These are phyloP conservation scores for Trametes punicea DNA, from an alignment of 768 basidiomycete genomes.

Conservation along the genomic window DNA sequence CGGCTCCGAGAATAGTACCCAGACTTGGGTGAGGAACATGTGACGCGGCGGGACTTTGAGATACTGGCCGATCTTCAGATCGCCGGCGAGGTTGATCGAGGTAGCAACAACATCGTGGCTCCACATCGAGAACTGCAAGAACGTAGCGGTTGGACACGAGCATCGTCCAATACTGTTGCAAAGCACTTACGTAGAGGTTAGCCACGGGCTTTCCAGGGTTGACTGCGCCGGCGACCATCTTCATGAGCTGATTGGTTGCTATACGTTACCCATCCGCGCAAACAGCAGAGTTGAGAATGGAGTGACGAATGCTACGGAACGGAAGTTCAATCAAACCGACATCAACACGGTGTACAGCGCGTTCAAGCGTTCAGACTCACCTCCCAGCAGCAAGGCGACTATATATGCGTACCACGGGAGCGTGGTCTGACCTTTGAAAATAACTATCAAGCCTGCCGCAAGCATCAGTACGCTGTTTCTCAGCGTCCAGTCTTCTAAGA, in stretches of 20 bases:
- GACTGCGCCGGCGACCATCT: constrained; percentile 59
- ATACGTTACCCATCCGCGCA: constrained; percentile 60
- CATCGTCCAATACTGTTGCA: neutral
- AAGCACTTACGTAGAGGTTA: constrained; percentile 54
- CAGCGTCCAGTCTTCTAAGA: neutral
- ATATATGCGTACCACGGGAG: constrained; percentile 64
- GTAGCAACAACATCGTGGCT: constrained; percentile 58
- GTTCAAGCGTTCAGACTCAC: neutral
- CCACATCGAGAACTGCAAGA: constrained; percentile 59
- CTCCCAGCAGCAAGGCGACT: constrained; percentile 50
- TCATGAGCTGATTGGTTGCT: constrained; percentile 59
- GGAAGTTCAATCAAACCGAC: neutral
- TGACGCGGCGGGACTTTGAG: constrained; percentile 65
- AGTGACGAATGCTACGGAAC: constrained; percentile 27
- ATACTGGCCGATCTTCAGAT: constrained; percentile 58
- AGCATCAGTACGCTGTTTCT: neutral
- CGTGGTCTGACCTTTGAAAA: constrained; percentile 55
- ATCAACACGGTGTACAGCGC: neutral
- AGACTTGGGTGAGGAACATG: constrained; percentile 64
- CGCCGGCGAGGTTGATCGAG: constrained; percentile 49
- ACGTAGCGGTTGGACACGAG: neutral
- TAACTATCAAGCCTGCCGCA: constrained; percentile 48
- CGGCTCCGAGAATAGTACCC: constrained; percentile 54
- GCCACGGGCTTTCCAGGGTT: constrained; percentile 65
- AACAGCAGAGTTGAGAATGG: constrained; percentile 56